Percentiles rank a stretch among this genome's conserved stretches.
These are phyloP conservation scores for Leishmania martiniquensis DNA, from an alignment of 208 protist species.

Conservation along the genomic window DNA sequence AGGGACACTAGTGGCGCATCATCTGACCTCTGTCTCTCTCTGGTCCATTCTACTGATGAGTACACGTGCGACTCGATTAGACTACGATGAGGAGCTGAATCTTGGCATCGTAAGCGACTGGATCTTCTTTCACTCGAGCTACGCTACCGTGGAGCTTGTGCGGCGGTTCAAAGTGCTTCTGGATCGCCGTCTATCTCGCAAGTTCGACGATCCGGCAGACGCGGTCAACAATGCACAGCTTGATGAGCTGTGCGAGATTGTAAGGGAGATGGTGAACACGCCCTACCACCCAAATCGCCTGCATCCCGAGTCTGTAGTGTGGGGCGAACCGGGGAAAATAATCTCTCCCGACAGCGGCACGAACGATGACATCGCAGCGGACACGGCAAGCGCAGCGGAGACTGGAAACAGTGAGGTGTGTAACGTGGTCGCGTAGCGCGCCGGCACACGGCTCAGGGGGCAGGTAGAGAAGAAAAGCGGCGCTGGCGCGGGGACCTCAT, in stretches of 20 bases:
- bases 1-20: conserved; percentile 37
- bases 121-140: conserved; percentile 71
- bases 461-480: background rate
- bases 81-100: conserved; percentile 58
- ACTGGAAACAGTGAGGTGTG: background rate
- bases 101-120: conserved; percentile 72
- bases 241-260: conserved; percentile 54
- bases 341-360: conserved; percentile 31
- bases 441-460: background rate
- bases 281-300: conserved; percentile 53
- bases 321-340: conserved; percentile 65
- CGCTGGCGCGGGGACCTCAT: too few species aligned
- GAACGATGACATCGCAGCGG: conserved; percentile 8
- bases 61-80: conserved; percentile 43
- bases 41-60: conserved; percentile 82
- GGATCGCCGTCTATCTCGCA: conserved; percentile 51
- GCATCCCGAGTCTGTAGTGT: conserved; percentile 22
- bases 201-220: conserved; percentile 61
- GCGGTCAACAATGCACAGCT: conserved; percentile 63
- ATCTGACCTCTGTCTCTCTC: conserved; percentile 56
- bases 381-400: background rate
- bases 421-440: background rate
- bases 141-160: conserved; percentile 57
- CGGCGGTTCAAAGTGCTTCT: conserved; percentile 64
- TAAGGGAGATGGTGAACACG: conserved; percentile 62